Conservation (phyloP, 116 monocot species). For the Trichopus zeylanicus region DNA sequence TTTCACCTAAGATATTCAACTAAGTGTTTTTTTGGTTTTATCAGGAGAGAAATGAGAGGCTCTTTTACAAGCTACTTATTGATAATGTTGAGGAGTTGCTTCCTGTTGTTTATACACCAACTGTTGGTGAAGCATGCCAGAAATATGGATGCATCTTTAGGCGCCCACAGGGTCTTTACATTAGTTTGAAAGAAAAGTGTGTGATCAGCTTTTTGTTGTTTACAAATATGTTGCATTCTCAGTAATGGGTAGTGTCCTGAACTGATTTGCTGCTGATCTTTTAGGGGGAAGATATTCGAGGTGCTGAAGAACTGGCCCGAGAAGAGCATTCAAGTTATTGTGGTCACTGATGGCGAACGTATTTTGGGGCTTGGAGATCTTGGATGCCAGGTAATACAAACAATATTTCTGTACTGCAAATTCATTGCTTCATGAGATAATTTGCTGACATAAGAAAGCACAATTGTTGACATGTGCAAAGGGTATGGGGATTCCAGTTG, state of each 20-base stretch:
- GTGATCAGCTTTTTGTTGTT: conserved; percentile 10
- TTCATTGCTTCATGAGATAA: not conserved
- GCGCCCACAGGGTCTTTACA: conserved; percentile 74
- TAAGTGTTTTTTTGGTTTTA: too few relatives aligned
- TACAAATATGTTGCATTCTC: not conserved
- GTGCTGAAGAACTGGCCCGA: conserved; percentile 86
- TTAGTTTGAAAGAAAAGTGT: conserved; percentile 86
- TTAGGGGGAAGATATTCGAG: conserved; percentile 74
- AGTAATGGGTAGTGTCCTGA: too few relatives aligned
- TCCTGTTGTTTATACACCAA: conserved; percentile 85
- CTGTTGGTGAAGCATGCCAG: conserved; percentile 91
- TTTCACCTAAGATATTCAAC: too few relatives aligned
- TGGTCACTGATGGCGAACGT: conserved; percentile 87
- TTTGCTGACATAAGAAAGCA: not conserved
- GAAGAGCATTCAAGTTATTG: conserved; percentile 78
- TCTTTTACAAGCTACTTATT: conserved; percentile 79
- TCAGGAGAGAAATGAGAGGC: conserved; percentile 83
- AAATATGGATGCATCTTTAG: conserved; percentile 76
- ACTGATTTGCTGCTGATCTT: not conserved
- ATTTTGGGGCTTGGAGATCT: conserved; percentile 94
- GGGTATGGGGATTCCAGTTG: conserved; percentile 99
- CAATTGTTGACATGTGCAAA: conserved; percentile 16
- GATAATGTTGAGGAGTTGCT: conserved; percentile 86
- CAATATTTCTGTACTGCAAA: not conserved
- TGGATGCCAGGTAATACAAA: conserved; percentile 60